Percentiles rank a stretch among this genome's conserved stretches.
These are phyloP conservation scores for Lasiosphaeria ovina DNA, from an alignment of 495 filamentous ascomycete species.

Conservation along the genomic window DNA sequence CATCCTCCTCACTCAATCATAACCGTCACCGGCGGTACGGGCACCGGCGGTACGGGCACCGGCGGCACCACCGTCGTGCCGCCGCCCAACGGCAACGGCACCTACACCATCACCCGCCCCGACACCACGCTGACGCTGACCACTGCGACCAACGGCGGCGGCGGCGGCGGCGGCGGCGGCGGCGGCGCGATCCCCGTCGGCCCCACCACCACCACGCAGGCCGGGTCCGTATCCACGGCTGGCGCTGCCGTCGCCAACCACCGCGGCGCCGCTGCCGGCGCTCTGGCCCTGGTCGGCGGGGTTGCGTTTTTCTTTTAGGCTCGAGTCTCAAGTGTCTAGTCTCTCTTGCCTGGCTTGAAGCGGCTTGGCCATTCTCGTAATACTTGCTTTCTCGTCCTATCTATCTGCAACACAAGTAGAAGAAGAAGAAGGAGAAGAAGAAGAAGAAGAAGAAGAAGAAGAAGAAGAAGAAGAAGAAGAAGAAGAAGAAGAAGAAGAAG, in stretches of 20 bases:
- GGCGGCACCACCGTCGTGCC: not conserved
- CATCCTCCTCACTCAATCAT: not conserved
- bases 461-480: too few species aligned
- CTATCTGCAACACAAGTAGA: too few species aligned
- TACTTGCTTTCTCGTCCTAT: too few species aligned
- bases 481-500: too few species aligned
- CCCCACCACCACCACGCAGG: not conserved
- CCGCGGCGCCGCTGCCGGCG: conserved; percentile 9
- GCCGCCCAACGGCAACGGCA: not conserved
- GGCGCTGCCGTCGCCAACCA: conserved; percentile 10
- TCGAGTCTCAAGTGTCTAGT: too few species aligned
- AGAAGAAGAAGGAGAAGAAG: too few species aligned
- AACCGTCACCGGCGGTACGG: conserved; percentile 1
- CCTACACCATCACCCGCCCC: not conserved
- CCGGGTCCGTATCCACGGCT: conserved; percentile 1
- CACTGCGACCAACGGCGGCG: not conserved
- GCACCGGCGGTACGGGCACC: not conserved
- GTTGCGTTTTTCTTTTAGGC: conserved; percentile 11
- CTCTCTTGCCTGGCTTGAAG: not conserved
- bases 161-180: not conserved
- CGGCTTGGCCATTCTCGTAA: not conserved
- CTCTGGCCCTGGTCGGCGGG: conserved; percentile 14
- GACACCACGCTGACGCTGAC: not conserved
- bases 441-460: too few species aligned
- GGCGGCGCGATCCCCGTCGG: not conserved